Evolutionary conservation across 345 rosid species (phyloP).

Genomic region (Psidium friedrichsthalianum): DNA sequence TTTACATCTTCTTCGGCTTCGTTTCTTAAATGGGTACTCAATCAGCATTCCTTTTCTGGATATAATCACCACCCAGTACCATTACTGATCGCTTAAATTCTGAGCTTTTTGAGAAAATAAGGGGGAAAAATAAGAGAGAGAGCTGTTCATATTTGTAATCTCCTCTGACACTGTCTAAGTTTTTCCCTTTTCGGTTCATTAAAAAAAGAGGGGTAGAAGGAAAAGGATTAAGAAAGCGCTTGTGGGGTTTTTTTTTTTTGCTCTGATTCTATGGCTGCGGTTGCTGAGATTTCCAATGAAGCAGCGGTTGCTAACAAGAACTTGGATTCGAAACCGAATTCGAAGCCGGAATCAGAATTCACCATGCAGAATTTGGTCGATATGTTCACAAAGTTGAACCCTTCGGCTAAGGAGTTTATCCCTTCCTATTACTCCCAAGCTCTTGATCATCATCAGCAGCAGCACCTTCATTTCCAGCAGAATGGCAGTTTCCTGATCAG

Average conservation of each 20-base stretch:
- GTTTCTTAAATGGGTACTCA: neutral
- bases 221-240: neutral
- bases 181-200: neutral
- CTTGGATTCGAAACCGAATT: constrained; percentile 20
- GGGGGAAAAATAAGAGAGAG: no score
- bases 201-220: neutral
- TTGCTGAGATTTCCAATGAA: constrained; percentile 45
- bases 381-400: constrained; percentile 78
- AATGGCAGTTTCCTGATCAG: constrained; percentile 17
- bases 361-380: constrained; percentile 63
- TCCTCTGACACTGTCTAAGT: neutral
- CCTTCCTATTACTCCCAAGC: constrained; percentile 38
- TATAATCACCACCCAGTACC: neutral
- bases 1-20: neutral
- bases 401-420: constrained; percentile 72
- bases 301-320: constrained; percentile 25
- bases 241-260: neutral
- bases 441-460: neutral
- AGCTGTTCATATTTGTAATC: neutral
- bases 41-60: neutral
- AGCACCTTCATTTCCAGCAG: constrained; percentile 3
- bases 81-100: neutral
- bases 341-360: constrained; percentile 42
- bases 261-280: constrained; percentile 46
- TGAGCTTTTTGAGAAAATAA: neutral